These are phyloP conservation scores for Poa annua DNA, from an alignment of 176 grass and related monocot genomes.

Conservation along the genomic window DNA sequence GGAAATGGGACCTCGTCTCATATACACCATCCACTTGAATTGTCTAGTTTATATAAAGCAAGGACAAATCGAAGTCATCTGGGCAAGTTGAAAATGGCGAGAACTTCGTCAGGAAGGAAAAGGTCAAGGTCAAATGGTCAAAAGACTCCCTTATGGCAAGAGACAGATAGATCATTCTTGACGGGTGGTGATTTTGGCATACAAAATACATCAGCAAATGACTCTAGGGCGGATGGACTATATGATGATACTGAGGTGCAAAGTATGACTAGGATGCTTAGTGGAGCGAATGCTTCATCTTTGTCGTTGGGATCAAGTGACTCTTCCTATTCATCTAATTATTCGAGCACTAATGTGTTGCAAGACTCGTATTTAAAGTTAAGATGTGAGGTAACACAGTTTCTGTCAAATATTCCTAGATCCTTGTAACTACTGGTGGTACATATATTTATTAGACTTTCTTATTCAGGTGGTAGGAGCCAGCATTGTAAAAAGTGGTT, in stretches of 20 bases:
- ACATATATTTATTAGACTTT: conserved; percentile 43
- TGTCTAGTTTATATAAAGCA: conserved; percentile 57
- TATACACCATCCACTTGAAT: conserved; percentile 96
- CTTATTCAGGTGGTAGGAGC: conserved; percentile 80
- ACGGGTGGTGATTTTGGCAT: conserved; percentile 59
- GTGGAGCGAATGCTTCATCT: conserved; percentile 71
- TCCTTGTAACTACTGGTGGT: conserved; percentile 24
- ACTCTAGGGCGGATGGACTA: conserved; percentile 53
- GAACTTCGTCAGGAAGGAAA: conserved; percentile 72
- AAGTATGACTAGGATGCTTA: conserved; percentile 63
- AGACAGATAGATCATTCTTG: conserved; percentile 66
- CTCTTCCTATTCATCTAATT: conserved; percentile 70
- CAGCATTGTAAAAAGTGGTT: conserved; percentile 98
- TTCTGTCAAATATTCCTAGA: conserved; percentile 31
- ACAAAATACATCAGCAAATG: conserved; percentile 53
- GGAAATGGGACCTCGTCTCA: conserved; percentile 65
- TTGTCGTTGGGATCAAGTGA: conserved; percentile 61
- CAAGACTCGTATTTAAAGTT: conserved; percentile 93
- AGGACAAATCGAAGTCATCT: conserved; percentile 66
- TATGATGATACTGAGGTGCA: conserved; percentile 60
- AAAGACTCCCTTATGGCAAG: conserved; percentile 70
- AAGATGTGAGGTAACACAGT: conserved; percentile 80
- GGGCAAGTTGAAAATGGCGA: conserved; percentile 62
- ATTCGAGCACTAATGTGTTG: conserved; percentile 68
- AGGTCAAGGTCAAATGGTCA: conserved; percentile 64